Base-by-base conservation (phyloP, 106 monocot genomes). In the Xerophyta viscosa region DNA sequence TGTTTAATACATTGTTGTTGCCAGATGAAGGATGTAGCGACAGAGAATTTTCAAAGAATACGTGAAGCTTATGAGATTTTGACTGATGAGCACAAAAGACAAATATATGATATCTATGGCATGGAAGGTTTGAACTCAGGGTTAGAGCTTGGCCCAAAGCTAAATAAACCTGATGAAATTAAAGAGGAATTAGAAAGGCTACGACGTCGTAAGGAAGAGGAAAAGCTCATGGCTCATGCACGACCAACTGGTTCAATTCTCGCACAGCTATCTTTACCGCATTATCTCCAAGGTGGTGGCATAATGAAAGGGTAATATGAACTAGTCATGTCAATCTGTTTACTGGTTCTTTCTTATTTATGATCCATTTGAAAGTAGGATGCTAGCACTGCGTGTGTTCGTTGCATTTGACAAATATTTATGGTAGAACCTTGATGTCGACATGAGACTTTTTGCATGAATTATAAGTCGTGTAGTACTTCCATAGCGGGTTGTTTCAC, bases 21-120 rank as follows among this genome's bases (percentile, higher is more conserved):
- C 42, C 70, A 94, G 93, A 75, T 94, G 93, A 94, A 94, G 64
- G 84, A 88, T 70, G 71, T 88, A 46, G 93, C 93, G 3, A 94
- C 93, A 17, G 88, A 88, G 41, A 94, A 88, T 65, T 94, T 94
- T 58, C 88, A 84, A 50, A 43, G 84, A 29, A 94, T 94, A 21
- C 63, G 81, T 20, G 93, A 88, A 63, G 93, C 93, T 20, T 94
- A 94, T 72, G 84, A 88, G 53, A 68, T 94, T 27, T 69, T 94
- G 54, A 56, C 68, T 12, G 81, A 94, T 65, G 84, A 81, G 61
- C 33, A 64, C 11, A 94, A 88, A 61, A 77, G 88, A 18, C 75
- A 78, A 55, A 88, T 94, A 12, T 94, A 94, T 60, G 93, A 94
- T 58, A 73, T 94, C 20, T 94, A 94, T 75, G 93, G 93, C 20